Percentiles rank a stretch among this genome's conserved stretches.
Evolutionary conservation across 2,329 filamentous ascomycete genomes (phyloP).

Genomic region (Sclerotinia trifoliorum): DNA sequence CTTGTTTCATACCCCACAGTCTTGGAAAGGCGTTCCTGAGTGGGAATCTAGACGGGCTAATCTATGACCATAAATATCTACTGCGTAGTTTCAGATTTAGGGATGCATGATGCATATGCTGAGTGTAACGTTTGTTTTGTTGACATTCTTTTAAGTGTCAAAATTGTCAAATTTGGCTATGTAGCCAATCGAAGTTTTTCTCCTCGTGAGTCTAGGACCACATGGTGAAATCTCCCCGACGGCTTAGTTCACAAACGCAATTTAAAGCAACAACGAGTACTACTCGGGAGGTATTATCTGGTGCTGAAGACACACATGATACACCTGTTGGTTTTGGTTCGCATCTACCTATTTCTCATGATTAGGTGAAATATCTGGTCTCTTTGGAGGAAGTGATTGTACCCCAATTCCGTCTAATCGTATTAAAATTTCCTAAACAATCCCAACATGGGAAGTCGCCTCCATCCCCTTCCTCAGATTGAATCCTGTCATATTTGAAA

Average conservation of each 20-base stretch:
- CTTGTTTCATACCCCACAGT: conserved; percentile 13
- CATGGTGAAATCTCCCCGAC: background rate
- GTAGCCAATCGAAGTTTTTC: background rate
- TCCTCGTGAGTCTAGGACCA: background rate
- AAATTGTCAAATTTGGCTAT: background rate
- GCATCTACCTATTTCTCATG: background rate
- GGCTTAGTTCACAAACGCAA: background rate
- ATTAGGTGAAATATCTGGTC: background rate
- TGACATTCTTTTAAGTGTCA: background rate
- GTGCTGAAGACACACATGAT: background rate
- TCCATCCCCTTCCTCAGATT: background rate
- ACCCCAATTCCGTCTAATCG: background rate
- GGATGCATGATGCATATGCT: background rate
- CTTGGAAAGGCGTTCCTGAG: background rate
- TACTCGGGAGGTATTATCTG: too few relatives aligned
- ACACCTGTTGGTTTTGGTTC: background rate
- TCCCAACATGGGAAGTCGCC: background rate
- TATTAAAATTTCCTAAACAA: background rate
- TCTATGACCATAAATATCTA: background rate
- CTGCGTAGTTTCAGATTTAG: background rate
- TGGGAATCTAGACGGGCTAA: background rate
- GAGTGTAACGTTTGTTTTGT: background rate
- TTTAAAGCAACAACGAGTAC: background rate
- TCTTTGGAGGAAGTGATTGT: background rate
- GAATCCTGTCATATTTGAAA: background rate